These are phyloP conservation scores for Alisma plantagoaquatica DNA, from an alignment of 106 monocot genomes.

Conservation along the genomic window DNA sequence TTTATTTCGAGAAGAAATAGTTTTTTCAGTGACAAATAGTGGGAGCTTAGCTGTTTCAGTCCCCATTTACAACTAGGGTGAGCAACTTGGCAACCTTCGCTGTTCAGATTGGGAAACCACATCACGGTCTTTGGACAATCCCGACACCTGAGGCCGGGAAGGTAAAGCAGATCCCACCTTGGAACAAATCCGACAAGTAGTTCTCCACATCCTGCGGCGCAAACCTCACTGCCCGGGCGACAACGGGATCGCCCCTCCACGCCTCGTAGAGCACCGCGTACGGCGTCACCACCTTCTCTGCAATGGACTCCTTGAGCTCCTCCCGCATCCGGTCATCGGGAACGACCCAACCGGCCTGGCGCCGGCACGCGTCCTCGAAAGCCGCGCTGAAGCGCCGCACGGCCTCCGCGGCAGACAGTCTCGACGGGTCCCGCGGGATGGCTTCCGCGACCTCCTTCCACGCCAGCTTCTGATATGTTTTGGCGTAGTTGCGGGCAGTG, in stretches of 20 bases:
- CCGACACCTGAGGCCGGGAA: too few species aligned
- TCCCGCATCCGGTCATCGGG: slow-evolving; percentile 21
- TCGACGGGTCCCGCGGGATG: background rate
- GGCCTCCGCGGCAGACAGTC: background rate
- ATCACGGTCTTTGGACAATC: too few species aligned
- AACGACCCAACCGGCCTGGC: slow-evolving; percentile 32
- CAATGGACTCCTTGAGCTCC: slow-evolving; percentile 26
- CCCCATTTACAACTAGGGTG: too few species aligned
- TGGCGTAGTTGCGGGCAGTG: slow-evolving; percentile 17
- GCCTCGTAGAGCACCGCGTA: slow-evolving; percentile 20
- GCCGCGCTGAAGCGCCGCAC: slow-evolving; percentile 21
- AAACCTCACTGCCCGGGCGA: slow-evolving; percentile 3
- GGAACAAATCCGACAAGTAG: slow-evolving; percentile 12
- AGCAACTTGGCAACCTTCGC: too few species aligned
- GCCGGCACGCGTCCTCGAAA: slow-evolving; percentile 24
- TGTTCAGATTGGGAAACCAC: too few species aligned
- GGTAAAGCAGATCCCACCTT: too few species aligned
- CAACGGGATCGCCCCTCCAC: background rate
- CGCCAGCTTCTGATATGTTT: slow-evolving; percentile 12
- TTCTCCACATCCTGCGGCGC: slow-evolving; percentile 17
- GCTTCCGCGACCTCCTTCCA: slow-evolving; percentile 21
- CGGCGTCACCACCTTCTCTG: slow-evolving; percentile 10
- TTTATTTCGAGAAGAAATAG: too few species aligned
- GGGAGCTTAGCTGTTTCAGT: too few species aligned
- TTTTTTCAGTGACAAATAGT: too few species aligned